Evolutionary conservation across 164 flowering plant genomes (phyloP), one percentile per base, ranked within the genome.

Genomic region (Stephania yunnanensis): DNA sequence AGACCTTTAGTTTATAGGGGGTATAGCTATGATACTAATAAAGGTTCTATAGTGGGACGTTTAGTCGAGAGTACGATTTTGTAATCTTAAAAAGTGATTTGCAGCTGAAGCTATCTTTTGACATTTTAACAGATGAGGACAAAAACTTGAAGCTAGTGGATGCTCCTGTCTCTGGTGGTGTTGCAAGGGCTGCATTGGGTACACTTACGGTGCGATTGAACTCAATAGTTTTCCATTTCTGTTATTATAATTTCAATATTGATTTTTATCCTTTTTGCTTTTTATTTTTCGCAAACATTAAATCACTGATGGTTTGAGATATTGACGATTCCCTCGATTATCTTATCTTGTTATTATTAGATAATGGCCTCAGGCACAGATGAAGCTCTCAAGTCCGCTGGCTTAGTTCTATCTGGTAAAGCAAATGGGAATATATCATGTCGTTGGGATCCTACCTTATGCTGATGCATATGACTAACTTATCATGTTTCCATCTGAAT

Each of bases 81-180:
- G 42, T 36, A 36, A 36, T 36, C 42, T 36, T 36, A 36, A 36
- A 36, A 36, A 36, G 42, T 36, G 42, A 36, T 36, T 36, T 36
- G 42, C 42, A 36, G 42, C 42, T 36, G 42, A 36, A 36, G 42
- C 42, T 36, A 36, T 36, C 42, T 36, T 36, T 36, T 36, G 42
- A 36, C 42, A 4, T 36, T 36, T 36, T 68, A 31, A 20, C 77
- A 89, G 95, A 79, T 84, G 96, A 86, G 82, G 82, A 79, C 70
- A 91, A 86, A 84, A 85, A 86, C 81, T 80, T 96, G 80, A 91
- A 92, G 79, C 80, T 96, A 85, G 93, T 96, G 75, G 99, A 96
- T 91, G 97, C 98, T 75, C 99, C 99, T 77, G 99, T 96, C 67
- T 96, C 99, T 81, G 99, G 99, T 76, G 99, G 99, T 77, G 98